phyloP scores from a whole-genome alignment of 768 basidiomycete species.

The Lactarius evosmus region DNA sequence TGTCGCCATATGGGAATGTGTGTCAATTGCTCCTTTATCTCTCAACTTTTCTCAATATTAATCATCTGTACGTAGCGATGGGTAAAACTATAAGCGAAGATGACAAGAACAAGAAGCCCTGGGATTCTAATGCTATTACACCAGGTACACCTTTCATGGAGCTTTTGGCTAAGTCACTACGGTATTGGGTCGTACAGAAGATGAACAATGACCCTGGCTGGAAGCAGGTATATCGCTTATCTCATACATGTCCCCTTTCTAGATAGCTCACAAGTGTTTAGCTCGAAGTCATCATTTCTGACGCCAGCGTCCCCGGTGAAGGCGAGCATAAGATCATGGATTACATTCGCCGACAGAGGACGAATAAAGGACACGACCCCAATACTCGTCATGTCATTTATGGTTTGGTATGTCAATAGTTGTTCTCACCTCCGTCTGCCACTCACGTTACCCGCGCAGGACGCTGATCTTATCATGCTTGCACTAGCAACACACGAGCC shows the following conservation, averaged over 20 bases:
- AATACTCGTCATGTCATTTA: slow-evolving; percentile 98
- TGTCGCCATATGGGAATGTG: slow-evolving; percentile 82
- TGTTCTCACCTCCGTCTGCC: neutral
- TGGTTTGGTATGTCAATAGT: slow-evolving; percentile 64
- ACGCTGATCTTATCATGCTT: slow-evolving; percentile 99
- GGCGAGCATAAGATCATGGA: slow-evolving; percentile 99
- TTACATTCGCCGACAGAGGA: slow-evolving; percentile 86
- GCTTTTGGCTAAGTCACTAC: slow-evolving; percentile 77
- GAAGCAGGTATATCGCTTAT: slow-evolving; percentile 60
- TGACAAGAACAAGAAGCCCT: slow-evolving; percentile 78
- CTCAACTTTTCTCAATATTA: neutral
- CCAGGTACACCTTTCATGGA: slow-evolving; percentile 99
- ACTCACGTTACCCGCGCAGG: slow-evolving; percentile 46
- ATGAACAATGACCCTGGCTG: slow-evolving; percentile 94
- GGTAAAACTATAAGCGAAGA: slow-evolving; percentile 81
- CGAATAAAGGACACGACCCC: slow-evolving; percentile 85
- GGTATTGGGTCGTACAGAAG: slow-evolving; percentile 96
- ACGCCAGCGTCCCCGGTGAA: slow-evolving; percentile 95
- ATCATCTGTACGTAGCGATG: slow-evolving; percentile 59
- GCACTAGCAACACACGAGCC: slow-evolving; percentile 97
- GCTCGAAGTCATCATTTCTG: slow-evolving; percentile 96
- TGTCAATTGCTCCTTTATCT: slow-evolving; percentile 24
- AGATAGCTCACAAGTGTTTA: slow-evolving; percentile 32
- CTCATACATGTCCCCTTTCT: neutral
- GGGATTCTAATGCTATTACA: slow-evolving; percentile 99